Conservation (phyloP, 2,329 filamentous ascomycete genomes). For the Diaporthe amygdali region DNA sequence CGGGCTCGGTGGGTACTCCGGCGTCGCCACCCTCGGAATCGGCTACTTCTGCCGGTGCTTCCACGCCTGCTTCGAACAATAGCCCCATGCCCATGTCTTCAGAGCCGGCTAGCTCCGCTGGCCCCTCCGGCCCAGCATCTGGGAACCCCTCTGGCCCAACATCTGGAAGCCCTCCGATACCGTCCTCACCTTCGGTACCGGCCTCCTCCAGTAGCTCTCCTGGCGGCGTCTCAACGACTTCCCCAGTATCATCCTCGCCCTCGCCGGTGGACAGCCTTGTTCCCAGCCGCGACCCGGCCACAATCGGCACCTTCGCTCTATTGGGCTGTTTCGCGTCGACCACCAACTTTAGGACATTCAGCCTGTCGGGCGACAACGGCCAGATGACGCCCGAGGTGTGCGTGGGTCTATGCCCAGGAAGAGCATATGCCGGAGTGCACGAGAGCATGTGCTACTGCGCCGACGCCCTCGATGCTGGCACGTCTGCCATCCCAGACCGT, state of each 20-base stretch:
- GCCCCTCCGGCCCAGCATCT: neutral
- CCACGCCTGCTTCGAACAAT: neutral
- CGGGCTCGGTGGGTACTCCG: neutral
- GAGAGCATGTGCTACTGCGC: slow-evolving; percentile 49
- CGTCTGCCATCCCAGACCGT: slow-evolving; percentile 39
- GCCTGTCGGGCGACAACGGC: slow-evolving; percentile 25
- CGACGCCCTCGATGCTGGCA: slow-evolving; percentile 43
- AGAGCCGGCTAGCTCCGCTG: neutral
- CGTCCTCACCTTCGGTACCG: neutral
- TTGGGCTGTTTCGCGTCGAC: slow-evolving; percentile 37
- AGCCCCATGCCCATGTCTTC: neutral
- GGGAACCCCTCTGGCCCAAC: neutral
- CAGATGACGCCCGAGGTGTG: slow-evolving; percentile 25
- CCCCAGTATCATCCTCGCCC: neutral
- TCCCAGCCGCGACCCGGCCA: slow-evolving; percentile 14
- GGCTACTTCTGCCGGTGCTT: neutral
- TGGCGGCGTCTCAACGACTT: slow-evolving; percentile 7
- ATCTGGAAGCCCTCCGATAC: neutral
- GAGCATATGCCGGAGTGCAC: slow-evolving; percentile 20
- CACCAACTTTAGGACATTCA: slow-evolving; percentile 55
- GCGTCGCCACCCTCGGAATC: neutral
- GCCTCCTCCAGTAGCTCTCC: neutral
- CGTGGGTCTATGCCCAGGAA: slow-evolving; percentile 2
- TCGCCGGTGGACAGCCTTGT: slow-evolving; percentile 18
- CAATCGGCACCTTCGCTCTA: slow-evolving; percentile 20